Evolutionary conservation across 805 yeast genomes (phyloP), one percentile per base, ranked within the genome.

Genomic region (Monosporozyma yasuniensis): DNA sequence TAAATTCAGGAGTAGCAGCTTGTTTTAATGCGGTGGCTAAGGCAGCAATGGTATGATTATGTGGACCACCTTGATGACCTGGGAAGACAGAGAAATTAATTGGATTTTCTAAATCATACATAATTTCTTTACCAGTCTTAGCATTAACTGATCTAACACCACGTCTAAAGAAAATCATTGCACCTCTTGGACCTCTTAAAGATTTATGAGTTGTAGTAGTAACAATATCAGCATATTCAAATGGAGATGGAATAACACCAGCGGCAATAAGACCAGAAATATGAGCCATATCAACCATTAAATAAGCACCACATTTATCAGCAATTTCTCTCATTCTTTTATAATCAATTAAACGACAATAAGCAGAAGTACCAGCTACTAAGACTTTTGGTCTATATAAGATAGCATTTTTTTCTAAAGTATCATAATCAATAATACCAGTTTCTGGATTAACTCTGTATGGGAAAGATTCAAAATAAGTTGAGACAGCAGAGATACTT

Each of bases 1-100:
- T 85, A 75, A 84, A 93, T 71, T 90, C 97, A 53, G 95, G 95
- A 47, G 87, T 75, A 56, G 80, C 77, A 53, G 96, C 95, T 76
- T 93, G 99, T 70, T 89, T 89, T 68, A 93, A 80, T 47, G 99
- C 98, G 56, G 90, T 93, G 16, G 98, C 97, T 63, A 93, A 75
- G 34, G 98, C 99, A 60, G 97, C 84, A 68, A 93, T 93, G 59
- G 99, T 93, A 75, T 93, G 99, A 78, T 93, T 93, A 75, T 93
- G 98, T 63, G 99, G 99, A 69, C 99, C 99, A 77, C 99, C 99
- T 77, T 93, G 99, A 73, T 93, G 99, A 59, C 96, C 99, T 64
- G 99, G 99, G 91, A 93, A 93, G 49, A 93, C 99, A 9, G 97
- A 89, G 72, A 93, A 93, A 79, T 93, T 93, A 73, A 93, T 90